A percentile compares a stretch with the other conserved stretches of the same genome.
Conservation (phyloP, 2,329 filamentous ascomycete genomes). For the Fusarium lateritium region DNA sequence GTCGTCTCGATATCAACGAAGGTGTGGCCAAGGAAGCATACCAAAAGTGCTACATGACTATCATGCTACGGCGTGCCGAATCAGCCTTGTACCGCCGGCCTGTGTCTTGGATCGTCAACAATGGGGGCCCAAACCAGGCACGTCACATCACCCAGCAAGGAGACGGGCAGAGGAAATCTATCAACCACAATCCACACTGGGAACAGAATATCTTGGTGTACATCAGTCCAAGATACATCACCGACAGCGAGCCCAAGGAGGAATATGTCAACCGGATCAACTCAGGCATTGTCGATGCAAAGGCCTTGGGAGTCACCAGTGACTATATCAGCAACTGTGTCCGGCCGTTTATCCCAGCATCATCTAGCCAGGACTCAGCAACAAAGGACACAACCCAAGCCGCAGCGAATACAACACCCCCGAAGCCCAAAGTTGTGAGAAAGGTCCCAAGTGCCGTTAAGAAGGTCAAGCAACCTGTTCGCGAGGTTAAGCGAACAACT, state of each 20-base stretch:
- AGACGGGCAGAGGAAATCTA: conserved; percentile 30
- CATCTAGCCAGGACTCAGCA: conserved; percentile 25
- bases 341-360: conserved; percentile 54
- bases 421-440: conserved; percentile 38
- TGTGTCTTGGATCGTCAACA: conserved; percentile 56
- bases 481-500: conserved; percentile 32
- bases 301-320: conserved; percentile 53
- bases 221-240: conserved; percentile 53
- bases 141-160: conserved; percentile 41
- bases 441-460: conserved; percentile 28
- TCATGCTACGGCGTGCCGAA: conserved; percentile 54
- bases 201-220: conserved; percentile 58
- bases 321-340: conserved; percentile 57
- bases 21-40: conserved; percentile 59
- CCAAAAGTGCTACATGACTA: conserved; percentile 53
- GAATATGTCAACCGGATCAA: conserved; percentile 61
- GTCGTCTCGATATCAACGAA: conserved; percentile 58
- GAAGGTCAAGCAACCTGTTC: conserved; percentile 33
- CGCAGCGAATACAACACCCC: conserved; percentile 5
- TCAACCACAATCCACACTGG: conserved; percentile 45
- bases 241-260: conserved; percentile 55
- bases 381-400: neutral
- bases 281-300: conserved; percentile 55
- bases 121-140: conserved; percentile 53
- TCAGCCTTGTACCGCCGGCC: conserved; percentile 55